Evolutionary conservation across 2,329 filamentous ascomycete genomes (phyloP), one percentile per base, ranked within the genome.

Genomic region (Xylariales sp.): DNA sequence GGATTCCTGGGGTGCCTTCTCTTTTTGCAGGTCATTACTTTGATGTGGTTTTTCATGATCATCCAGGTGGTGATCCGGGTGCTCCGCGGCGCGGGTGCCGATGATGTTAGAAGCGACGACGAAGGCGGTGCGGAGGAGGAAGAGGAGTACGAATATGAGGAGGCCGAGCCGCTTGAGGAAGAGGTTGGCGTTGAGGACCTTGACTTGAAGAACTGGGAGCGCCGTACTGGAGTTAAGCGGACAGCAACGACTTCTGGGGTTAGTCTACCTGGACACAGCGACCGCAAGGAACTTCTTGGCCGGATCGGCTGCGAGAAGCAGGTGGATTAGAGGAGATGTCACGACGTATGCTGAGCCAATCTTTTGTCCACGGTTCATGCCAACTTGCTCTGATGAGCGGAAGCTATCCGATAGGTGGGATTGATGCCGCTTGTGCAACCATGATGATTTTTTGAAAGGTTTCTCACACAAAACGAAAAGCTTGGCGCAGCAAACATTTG

Each of bases 21-120:
- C 11, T 75, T 83, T 25, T 72, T 98, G 16, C 89, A 97, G 62
- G 68, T 73, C 16, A 75, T 98, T 37, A 89, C 86, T 21, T 67
- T 95, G 24, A 73, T 86, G 44, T 97, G 93, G 93, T 95, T 97
- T 55, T 74, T 71, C 45, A 85, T 95, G 81, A 95, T 97, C 49
- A 63, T 90, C 27, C 79, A 81, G 40, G 86, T 98, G 3, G 89
- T 89, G 16, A 73, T 85, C 45, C 82, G 83, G 44, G 89, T 97
- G 5, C 57, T 97, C 24, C 76, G 74, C 35, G 90, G 91, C 21
- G 77, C 74, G 25, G 72, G 78, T 21, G 89, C 91, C 5, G 89
- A 96, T 46, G 93, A 98, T 55, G 76, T 80, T 14, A 81, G 93
- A 40, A 95, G 88, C 46, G 91, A 96, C 50, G 88, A 88, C 46